phyloP scores from a whole-genome alignment of 1,284 basidiomycete species.

The Cutaneotrichosporon sp. region DNA sequence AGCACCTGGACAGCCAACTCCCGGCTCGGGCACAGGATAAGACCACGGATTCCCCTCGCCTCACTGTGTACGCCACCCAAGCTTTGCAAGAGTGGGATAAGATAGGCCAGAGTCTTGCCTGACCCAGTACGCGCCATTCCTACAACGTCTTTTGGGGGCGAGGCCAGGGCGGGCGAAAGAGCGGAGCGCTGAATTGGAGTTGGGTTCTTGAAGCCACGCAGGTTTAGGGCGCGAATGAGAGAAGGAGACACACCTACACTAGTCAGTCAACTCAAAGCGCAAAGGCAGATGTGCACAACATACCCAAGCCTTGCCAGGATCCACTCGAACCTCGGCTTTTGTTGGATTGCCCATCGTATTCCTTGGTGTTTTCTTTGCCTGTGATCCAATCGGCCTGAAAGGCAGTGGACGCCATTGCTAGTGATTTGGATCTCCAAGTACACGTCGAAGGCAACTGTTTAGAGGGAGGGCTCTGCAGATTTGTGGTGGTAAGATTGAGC shows the following conservation, averaged over 20 bases:
- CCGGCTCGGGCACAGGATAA: slow-evolving; percentile 86
- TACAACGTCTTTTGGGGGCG: slow-evolving; percentile 87
- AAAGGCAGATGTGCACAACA: slow-evolving; percentile 1
- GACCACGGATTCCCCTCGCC: slow-evolving; percentile 72
- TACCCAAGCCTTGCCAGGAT: slow-evolving; percentile 35
- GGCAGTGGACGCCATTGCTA: background rate
- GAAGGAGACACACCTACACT: slow-evolving; percentile 72
- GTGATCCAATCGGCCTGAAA: slow-evolving; percentile 16
- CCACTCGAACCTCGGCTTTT: slow-evolving; percentile 11
- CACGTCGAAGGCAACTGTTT: too few relatives aligned
- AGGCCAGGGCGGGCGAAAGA: slow-evolving; percentile 76
- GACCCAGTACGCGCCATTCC: slow-evolving; percentile 99
- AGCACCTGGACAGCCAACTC: slow-evolving; percentile 92
- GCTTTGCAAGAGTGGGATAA: slow-evolving; percentile 85
- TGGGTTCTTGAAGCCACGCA: slow-evolving; percentile 92
- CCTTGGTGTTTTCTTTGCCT: background rate
- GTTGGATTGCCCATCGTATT: background rate
- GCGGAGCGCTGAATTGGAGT: slow-evolving; percentile 93
- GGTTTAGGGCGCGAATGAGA: slow-evolving; percentile 73
- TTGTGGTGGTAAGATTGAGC: too few relatives aligned
- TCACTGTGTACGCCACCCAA: slow-evolving; percentile 70
- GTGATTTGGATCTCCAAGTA: too few relatives aligned
- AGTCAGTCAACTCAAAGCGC: background rate
- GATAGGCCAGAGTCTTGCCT: slow-evolving; percentile 94
- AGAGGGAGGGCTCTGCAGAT: too few relatives aligned